Evolutionary conservation across 768 basidiomycete species (phyloP).

Genomic region (Lactarius deliciosus): DNA sequence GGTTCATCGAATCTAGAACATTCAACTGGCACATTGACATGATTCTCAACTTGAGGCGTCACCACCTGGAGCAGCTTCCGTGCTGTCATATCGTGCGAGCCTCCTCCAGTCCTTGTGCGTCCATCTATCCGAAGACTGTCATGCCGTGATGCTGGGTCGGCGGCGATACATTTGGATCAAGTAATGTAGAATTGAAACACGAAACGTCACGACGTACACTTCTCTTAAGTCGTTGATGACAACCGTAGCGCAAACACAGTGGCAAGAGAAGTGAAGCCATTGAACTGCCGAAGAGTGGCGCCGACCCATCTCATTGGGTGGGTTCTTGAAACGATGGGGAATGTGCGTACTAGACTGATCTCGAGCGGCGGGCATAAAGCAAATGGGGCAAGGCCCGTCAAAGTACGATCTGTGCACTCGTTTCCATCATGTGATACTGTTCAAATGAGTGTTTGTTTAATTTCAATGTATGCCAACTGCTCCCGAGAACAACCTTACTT

Average conservation of each 20-base stretch:
- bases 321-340: slow-evolving; percentile 21
- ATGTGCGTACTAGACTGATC: slow-evolving; percentile 4
- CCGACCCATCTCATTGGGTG: slow-evolving; percentile 11
- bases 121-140: slow-evolving; percentile 17
- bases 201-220: slow-evolving; percentile 22
- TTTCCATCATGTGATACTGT: slow-evolving; percentile 9
- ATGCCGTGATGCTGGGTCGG: slow-evolving; percentile 20
- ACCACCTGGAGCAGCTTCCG: slow-evolving; percentile 18
- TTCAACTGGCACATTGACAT: slow-evolving; percentile 16
- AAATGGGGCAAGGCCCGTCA: neutral
- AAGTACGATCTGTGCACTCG: neutral
- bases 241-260: slow-evolving; percentile 14
- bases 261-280: slow-evolving; percentile 20
- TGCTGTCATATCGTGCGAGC: slow-evolving; percentile 21
- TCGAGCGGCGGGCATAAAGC: slow-evolving; percentile 11
- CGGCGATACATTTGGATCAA: slow-evolving; percentile 13
- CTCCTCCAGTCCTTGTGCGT: slow-evolving; percentile 9
- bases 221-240: slow-evolving; percentile 18
- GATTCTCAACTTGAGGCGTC: slow-evolving; percentile 19
- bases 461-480: slow-evolving; percentile 3
- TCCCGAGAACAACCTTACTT: slow-evolving; percentile 9
- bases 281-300: slow-evolving; percentile 22
- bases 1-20: slow-evolving; percentile 12
- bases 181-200: slow-evolving; percentile 11
- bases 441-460: slow-evolving; percentile 10